A percentile compares a stretch with the other conserved stretches of the same genome.
These are phyloP conservation scores for Herpetomonas samuelpessoai DNA, from an alignment of 208 protist species.

Conservation along the genomic window DNA sequence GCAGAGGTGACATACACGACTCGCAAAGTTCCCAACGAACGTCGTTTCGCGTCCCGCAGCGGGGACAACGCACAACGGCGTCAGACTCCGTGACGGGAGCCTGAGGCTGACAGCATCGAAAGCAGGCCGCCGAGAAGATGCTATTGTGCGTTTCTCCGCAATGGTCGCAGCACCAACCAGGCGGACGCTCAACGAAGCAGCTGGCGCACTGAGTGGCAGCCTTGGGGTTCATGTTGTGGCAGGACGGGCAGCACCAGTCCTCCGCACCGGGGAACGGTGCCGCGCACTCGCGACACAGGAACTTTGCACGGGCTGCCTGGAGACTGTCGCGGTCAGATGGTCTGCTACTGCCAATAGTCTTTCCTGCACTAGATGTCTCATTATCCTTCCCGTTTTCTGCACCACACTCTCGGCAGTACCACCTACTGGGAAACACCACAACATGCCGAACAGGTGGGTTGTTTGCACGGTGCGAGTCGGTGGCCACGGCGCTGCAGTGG, in stretches of 20 bases:
- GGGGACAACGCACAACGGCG: conserved; percentile 33
- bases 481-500: conserved; percentile 34
- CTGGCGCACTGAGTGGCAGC: conserved; percentile 59
- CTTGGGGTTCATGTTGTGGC: conserved; percentile 55
- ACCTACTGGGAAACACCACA: conserved; percentile 51
- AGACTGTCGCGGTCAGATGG: not conserved
- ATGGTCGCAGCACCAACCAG: conserved; percentile 46
- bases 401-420: conserved; percentile 56
- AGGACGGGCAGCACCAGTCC: conserved; percentile 69
- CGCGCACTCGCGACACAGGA: conserved; percentile 48
- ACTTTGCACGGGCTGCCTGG: conserved; percentile 26
- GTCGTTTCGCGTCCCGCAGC: conserved; percentile 60
- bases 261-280: conserved; percentile 54
- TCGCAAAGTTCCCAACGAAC: conserved; percentile 80
- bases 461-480: conserved; percentile 35
- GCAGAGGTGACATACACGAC: conserved; percentile 43
- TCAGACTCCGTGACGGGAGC: conserved; percentile 24
- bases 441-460: conserved; percentile 62
- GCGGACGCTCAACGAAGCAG: conserved; percentile 47
- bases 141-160: conserved; percentile 40
- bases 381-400: conserved; percentile 13
- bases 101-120: conserved; percentile 28
- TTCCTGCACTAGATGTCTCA: conserved; percentile 1
- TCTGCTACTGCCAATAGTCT: not conserved
- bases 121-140: conserved; percentile 43